Evolutionary conservation across 2,329 filamentous ascomycete species (phyloP).

Genomic region (Geosmithia morbida): DNA sequence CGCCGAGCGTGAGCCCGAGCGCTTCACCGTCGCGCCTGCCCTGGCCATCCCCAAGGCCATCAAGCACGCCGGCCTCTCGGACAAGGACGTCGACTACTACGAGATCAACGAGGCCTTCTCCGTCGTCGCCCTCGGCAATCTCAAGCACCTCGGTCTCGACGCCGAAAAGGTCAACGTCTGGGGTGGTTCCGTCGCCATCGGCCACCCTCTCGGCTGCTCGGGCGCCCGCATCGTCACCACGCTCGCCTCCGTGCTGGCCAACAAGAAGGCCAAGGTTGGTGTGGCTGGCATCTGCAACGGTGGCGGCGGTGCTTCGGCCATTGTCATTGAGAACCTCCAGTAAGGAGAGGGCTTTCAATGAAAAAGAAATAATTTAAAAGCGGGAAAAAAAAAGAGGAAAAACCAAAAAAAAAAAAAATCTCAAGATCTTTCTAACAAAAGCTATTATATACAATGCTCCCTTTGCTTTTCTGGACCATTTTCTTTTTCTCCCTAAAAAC

Average conservation of each 20-base stretch:
- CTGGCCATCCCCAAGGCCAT: conserved; percentile 95
- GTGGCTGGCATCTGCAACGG: conserved; percentile 96
- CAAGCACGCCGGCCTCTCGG: conserved; percentile 75
- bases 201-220: conserved; percentile 86
- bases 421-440: neutral
- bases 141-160: conserved; percentile 71
- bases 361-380: too few relatives aligned
- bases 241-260: conserved; percentile 71
- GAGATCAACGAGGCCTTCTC: conserved; percentile 99
- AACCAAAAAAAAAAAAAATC: conserved; percentile 3
- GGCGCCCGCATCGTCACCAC: conserved; percentile 91
- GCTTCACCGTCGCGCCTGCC: conserved; percentile 89
- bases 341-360: conserved; percentile 1
- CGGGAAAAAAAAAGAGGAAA: conserved; percentile 6
- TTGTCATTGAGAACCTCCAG: conserved; percentile 69
- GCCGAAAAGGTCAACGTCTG: conserved; percentile 89
- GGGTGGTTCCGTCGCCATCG: conserved; percentile 88
- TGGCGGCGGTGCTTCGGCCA: conserved; percentile 83
- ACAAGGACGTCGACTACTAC: conserved; percentile 74
- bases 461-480: too few relatives aligned
- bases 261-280: conserved; percentile 89
- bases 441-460: neutral
- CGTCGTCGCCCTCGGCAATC: conserved; percentile 89
- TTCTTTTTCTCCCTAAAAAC: too few relatives aligned
- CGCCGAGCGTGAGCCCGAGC: conserved; percentile 77